Base-by-base conservation (phyloP, 1,284 basidiomycete species). In the Flammula alnicola region DNA sequence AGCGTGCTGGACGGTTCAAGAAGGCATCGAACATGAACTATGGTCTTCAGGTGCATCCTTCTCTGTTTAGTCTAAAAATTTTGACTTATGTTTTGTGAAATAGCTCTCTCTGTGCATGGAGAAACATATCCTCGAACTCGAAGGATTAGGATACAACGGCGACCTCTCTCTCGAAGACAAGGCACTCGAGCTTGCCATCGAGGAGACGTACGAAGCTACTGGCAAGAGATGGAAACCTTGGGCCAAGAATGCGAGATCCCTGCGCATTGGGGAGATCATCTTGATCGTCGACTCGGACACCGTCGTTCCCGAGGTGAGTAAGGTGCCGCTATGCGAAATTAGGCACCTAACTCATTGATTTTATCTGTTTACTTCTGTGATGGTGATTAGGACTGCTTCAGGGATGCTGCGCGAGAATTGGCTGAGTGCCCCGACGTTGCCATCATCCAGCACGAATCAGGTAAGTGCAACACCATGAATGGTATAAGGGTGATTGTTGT, bases 11-110 rank as follows among this genome's bases (percentile, higher is more conserved):
- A 52, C 83, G 90, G 23, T 94, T 93, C 77, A 93, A 94, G 77
- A 94, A 94, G 69, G 91, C 90, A 0, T 86, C 84, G 0, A 94
- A 95, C 69, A 90, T 94, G 87, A 95, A 95, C 69, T 93, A 91
- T 65, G 90, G 80, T 2, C 79, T 91, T 25, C 74, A 66, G 44
- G 67, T 71, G 47, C 56, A 60, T 44, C 17, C 29, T 32, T 19
- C 22, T 7, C n/a, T n/a, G 43, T n/a, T 35, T 4, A 23, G 30
- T 16, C 17, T 7, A 19, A 23, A 19, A 25, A 35, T 10, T 10
- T 1, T 3, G 8, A 22, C 32, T 48, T 44, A 29, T 25, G 20
- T 31, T 37, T 11, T 17, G 23, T 37, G 53, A n/a, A n/a, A 42
- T 35, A 74, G 71, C 74, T 93, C 5, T 90, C 87, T 12, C 69